A percentile compares a stretch with the other conserved stretches of the same genome.
These are phyloP conservation scores for Nicotiana rustica DNA, from an alignment of 305 asterid genomes.

Conservation along the genomic window DNA sequence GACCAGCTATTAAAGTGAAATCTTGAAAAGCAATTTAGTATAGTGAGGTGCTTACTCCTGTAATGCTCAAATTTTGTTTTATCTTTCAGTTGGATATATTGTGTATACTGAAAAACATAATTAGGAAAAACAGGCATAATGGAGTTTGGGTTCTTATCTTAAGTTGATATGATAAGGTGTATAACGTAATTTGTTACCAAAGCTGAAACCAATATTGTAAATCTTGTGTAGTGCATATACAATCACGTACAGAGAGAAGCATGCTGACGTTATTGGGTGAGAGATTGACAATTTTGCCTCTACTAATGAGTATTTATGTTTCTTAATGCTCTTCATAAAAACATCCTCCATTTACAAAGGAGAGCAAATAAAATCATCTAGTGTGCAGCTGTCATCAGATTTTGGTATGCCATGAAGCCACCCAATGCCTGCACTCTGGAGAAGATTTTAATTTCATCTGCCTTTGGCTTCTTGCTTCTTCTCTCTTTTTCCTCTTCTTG, in stretches of 20 bases:
- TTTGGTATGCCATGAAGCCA: conserved; percentile 26
- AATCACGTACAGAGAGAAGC: background rate
- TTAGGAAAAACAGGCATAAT: background rate
- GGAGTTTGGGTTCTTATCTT: conserved; percentile 29
- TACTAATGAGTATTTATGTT: background rate
- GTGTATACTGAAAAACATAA: conserved; percentile 22
- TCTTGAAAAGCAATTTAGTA: conserved; percentile 4
- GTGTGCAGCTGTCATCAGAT: background rate
- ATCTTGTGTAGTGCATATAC: background rate
- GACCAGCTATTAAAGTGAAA: background rate
- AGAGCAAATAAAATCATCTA: conserved; percentile 22
- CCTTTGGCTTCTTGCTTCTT: background rate
- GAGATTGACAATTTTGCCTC: background rate
- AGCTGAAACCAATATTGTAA: conserved; percentile 18
- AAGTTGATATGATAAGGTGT: conserved; percentile 15
- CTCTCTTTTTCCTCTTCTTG: background rate
- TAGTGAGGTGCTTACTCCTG: conserved; percentile 8
- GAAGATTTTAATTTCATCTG: background rate
- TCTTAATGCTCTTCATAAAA: background rate
- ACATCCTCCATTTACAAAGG: background rate
- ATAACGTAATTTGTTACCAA: conserved; percentile 3
- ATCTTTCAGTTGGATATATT: background rate
- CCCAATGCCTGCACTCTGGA: conserved; percentile 1
- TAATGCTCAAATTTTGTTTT: conserved; percentile 18
- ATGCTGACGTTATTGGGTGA: background rate